Conservation (phyloP, 257 asterid genomes). For the Marsdenia floribunda region DNA sequence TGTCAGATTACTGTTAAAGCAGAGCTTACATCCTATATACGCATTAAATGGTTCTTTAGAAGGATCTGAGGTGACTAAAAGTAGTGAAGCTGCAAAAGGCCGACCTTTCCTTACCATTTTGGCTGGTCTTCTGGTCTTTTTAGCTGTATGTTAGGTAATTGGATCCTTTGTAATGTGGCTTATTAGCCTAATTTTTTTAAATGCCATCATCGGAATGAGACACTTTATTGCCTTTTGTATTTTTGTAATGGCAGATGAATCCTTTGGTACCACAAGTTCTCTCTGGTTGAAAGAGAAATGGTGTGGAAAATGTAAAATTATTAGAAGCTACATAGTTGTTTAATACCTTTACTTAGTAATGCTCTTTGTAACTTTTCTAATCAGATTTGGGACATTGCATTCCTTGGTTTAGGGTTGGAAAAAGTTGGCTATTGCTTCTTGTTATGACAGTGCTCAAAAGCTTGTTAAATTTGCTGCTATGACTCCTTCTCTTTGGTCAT, state of each 20-base stretch:
- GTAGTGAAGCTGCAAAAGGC: conserved; percentile 29
- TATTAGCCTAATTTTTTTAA: conserved; percentile 36
- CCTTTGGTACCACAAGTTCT: not conserved
- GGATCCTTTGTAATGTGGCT: conserved; percentile 55
- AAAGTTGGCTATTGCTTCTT: not conserved
- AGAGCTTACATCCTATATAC: conserved; percentile 23
- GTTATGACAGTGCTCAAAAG: not conserved
- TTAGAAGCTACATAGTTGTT: not conserved
- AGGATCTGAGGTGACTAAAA: conserved; percentile 28
- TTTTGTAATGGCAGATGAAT: not conserved
- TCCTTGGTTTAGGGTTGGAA: not conserved
- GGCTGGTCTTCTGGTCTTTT: conserved; percentile 64
- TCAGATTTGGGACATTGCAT: not conserved
- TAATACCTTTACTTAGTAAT: not conserved
- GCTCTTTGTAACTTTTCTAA: too few species aligned
- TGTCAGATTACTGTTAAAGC: conserved; percentile 21
- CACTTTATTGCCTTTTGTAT: not conserved
- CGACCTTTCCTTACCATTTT: conserved; percentile 75
- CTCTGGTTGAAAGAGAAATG: not conserved
- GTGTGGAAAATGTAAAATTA: not conserved
- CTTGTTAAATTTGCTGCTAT: not conserved
- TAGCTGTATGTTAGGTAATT: conserved; percentile 36
- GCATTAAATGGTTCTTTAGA: conserved; percentile 50
- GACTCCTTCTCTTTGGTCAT: not conserved
- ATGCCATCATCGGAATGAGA: conserved; percentile 3